Evolutionary conservation across 768 basidiomycete genomes (phyloP).

Genomic region (Tylopilus felleus): DNA sequence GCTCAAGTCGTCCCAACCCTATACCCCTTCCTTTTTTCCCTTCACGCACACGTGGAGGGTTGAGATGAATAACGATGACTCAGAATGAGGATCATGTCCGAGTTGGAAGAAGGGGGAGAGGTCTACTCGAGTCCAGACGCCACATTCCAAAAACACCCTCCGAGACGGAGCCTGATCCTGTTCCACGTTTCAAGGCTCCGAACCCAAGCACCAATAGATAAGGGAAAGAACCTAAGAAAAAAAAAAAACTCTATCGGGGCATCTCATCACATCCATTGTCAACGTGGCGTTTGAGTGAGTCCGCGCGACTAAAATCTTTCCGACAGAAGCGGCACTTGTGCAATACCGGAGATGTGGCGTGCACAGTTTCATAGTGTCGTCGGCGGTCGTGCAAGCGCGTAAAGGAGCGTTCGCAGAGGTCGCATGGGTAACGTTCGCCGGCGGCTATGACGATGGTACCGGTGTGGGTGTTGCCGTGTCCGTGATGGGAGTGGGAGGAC

Average conservation of each 20-base stretch:
- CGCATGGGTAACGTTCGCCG: conserved; percentile 67
- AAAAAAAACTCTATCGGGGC: conserved; percentile 34
- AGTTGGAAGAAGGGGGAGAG: conserved; percentile 2
- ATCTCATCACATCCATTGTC: conserved; percentile 79
- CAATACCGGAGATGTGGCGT: conserved; percentile 57
- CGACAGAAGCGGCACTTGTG: conserved; percentile 72
- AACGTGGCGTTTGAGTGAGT: conserved; percentile 78
- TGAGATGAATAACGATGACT: conserved; percentile 16
- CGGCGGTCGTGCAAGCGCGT: conserved; percentile 80
- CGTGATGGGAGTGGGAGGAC: conserved; percentile 2
- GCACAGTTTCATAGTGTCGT: conserved; percentile 77
- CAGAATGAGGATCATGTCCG: conserved; percentile 15
- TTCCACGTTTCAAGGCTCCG: conserved; percentile 16
- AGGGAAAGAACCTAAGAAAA: background rate
- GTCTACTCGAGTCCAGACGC: conserved; percentile 5
- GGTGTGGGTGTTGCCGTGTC: conserved; percentile 10
- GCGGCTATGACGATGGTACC: conserved; percentile 17
- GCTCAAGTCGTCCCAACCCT: background rate
- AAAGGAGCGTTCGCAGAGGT: conserved; percentile 75
- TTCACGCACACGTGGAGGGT: conserved; percentile 6
- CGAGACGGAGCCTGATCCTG: conserved; percentile 9
- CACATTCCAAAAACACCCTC: conserved; percentile 11
- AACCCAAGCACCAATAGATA: conserved; percentile 7
- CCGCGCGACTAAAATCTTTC: conserved; percentile 75
- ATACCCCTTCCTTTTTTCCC: background rate